Conservation (phyloP, 2,329 filamentous ascomycete species). For the Dryadomyces quercus-mongolicae region DNA sequence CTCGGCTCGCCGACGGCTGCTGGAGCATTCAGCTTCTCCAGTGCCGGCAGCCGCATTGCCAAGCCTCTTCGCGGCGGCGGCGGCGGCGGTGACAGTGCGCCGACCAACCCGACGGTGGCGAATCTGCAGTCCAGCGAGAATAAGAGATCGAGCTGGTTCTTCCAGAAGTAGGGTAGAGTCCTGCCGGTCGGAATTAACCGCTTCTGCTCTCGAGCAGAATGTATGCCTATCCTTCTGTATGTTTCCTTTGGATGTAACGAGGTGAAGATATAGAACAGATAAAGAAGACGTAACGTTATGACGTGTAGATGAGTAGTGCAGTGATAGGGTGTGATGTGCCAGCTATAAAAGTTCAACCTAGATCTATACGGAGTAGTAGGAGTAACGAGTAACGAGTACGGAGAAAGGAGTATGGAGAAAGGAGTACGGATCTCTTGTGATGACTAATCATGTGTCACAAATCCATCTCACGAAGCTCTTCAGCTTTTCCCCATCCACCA, state of each 20-base stretch:
- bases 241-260: constrained; percentile 5
- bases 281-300: not conserved
- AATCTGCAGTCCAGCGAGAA: constrained; percentile 48
- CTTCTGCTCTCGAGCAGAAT: not conserved
- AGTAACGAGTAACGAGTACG: too few species aligned
- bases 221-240: not conserved
- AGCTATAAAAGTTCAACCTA: too few species aligned
- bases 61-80: constrained; percentile 57
- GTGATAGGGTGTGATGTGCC: too few species aligned
- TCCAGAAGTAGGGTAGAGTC: constrained; percentile 10
- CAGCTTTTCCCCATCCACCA: too few species aligned
- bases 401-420: too few species aligned
- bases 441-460: too few species aligned
- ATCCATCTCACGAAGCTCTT: too few species aligned
- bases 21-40: constrained; percentile 60
- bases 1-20: constrained; percentile 50
- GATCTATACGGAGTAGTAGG: too few species aligned
- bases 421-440: too few species aligned
- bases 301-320: not conserved
- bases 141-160: constrained; percentile 49
- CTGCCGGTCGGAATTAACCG: too few species aligned
- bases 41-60: constrained; percentile 53
- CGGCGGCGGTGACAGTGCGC: constrained; percentile 34
- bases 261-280: not conserved
- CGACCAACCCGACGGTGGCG: constrained; percentile 42